Conservation (phyloP, 176 grass and related monocot species). For the Echinochloa phyllopogon region DNA sequence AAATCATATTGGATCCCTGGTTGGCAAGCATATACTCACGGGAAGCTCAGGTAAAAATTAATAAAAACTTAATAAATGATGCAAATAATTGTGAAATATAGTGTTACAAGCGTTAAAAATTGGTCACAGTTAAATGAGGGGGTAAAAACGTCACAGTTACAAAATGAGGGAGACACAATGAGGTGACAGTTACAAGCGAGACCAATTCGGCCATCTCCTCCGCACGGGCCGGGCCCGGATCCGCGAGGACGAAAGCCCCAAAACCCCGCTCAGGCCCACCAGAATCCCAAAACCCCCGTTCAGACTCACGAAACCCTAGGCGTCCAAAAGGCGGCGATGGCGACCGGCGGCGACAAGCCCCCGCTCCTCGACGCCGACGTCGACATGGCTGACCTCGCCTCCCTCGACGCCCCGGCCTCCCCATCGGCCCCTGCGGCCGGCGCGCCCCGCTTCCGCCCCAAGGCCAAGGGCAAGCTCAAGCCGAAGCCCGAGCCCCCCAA, state of each 20-base stretch:
- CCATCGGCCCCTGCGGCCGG: background rate
- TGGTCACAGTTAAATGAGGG: too few species aligned
- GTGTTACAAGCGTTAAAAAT: too few species aligned
- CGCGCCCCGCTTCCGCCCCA: conserved; percentile 64
- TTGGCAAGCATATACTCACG: background rate
- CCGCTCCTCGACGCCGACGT: conserved; percentile 53
- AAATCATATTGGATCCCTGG: conserved; percentile 11
- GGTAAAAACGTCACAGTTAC: too few species aligned
- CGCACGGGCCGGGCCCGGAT: too few species aligned
- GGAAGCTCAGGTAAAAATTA: conserved; percentile 51
- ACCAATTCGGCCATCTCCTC: too few species aligned
- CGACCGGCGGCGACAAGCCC: conserved; percentile 35
- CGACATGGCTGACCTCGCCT: conserved; percentile 52
- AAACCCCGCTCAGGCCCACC: background rate
- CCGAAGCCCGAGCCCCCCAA: background rate
- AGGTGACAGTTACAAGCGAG: too few species aligned
- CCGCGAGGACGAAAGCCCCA: too few species aligned
- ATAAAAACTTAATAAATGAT: too few species aligned
- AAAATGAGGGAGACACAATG: too few species aligned
- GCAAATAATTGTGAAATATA: too few species aligned
- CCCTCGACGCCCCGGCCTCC: conserved; percentile 29
- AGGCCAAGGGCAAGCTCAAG: conserved; percentile 51
- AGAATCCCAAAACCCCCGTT: background rate
- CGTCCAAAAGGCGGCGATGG: conserved; percentile 15
- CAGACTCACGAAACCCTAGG: conserved; percentile 30